Percentiles rank a stretch among this genome's conserved stretches.
Evolutionary conservation across 2,329 filamentous ascomycete species (phyloP).

Genomic region (Fusarium pilosicola): DNA sequence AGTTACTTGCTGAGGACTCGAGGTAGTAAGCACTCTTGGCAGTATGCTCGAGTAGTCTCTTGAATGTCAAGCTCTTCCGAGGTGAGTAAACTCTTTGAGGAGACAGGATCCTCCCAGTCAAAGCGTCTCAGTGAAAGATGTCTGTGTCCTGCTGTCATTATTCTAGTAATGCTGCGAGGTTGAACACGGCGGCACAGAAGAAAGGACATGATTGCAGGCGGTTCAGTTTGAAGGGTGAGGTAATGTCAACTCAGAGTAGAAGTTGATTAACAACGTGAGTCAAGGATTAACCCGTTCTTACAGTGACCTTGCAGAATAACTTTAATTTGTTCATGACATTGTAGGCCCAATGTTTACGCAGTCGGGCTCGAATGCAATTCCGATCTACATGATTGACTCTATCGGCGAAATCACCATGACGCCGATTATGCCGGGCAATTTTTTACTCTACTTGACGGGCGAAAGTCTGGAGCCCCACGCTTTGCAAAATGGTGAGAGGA

Average conservation of each 20-base stretch:
- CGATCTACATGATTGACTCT: neutral
- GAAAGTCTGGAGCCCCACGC: neutral
- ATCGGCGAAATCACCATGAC: neutral
- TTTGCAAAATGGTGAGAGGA: neutral
- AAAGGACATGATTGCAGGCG: neutral
- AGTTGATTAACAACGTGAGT: no score
- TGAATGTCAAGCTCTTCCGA: slow-evolving; percentile 90
- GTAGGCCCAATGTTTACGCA: no score
- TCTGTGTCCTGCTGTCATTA: neutral
- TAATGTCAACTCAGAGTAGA: no score
- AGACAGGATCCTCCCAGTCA: slow-evolving; percentile 91
- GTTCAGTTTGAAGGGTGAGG: no score
- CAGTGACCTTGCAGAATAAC: no score
- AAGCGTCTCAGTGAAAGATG: slow-evolving; percentile 57
- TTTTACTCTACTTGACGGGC: neutral
- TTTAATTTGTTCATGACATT: no score
- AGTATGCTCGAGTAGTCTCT: slow-evolving; percentile 92
- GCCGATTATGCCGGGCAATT: neutral
- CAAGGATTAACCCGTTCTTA: no score
- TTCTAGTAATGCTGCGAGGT: neutral
- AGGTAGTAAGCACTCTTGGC: slow-evolving; percentile 86
- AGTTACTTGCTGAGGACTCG: slow-evolving; percentile 76
- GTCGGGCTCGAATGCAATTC: neutral
- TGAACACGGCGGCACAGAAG: neutral
- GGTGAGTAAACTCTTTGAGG: slow-evolving; percentile 77